Evolutionary conservation across 164 flowering plant genomes (phyloP).

Genomic region (Litsea cubeba): DNA sequence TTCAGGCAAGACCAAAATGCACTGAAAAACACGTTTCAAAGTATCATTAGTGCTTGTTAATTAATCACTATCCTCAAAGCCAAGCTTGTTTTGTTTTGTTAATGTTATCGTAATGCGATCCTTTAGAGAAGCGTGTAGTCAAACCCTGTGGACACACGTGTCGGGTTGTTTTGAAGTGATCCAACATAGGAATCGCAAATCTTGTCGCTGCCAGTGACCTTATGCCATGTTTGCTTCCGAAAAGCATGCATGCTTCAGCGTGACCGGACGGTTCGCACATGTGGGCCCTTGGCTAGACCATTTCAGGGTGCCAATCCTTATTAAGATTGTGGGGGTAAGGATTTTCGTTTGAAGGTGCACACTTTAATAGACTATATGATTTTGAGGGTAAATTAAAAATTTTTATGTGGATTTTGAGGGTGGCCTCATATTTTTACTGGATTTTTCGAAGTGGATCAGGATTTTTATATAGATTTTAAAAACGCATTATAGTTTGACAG

Average conservation of each 20-base stretch:
- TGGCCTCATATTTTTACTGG: too few species aligned
- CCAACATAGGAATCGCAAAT: neutral
- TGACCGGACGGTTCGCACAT: neutral
- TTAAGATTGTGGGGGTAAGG: neutral
- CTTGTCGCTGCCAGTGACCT: neutral
- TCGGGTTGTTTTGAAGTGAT: neutral
- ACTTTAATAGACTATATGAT: too few species aligned
- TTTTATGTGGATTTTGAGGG: too few species aligned
- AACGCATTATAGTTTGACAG: too few species aligned
- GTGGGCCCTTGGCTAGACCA: neutral
- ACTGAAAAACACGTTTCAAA: neutral
- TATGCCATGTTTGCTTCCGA: neutral
- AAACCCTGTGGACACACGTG: slow-evolving; percentile 11
- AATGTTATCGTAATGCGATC: neutral
- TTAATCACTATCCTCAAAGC: neutral
- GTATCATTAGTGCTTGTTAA: neutral
- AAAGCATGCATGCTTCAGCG: neutral
- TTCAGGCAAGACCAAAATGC: neutral
- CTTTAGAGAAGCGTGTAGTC: neutral
- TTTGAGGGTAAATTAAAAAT: too few species aligned
- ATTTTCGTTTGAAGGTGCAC: too few species aligned
- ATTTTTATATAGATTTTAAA: too few species aligned
- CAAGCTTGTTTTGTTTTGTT: neutral
- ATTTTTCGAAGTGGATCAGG: too few species aligned
- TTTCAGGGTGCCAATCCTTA: neutral